phyloP scores from a whole-genome alignment of 108 stramenopile species.

The Phaeodactylum tricornutum region DNA sequence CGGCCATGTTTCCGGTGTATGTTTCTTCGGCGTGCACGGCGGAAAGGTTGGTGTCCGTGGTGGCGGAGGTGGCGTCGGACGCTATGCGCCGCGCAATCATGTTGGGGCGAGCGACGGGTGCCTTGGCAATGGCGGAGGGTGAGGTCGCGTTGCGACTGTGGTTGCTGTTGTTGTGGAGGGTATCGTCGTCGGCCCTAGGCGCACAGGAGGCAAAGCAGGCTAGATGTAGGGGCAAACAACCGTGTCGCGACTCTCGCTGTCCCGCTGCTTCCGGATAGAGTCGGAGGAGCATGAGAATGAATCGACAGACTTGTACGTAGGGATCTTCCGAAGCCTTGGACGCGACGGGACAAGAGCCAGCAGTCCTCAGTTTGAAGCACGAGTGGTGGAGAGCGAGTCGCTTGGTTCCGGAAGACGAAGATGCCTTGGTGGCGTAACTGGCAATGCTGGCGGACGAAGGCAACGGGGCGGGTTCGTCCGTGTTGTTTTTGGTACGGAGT shows the following conservation, averaged over 20 bases:
- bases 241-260: slow-evolving; percentile 74
- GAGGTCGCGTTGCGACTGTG: background rate
- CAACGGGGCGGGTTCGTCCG: background rate
- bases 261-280: slow-evolving; percentile 71
- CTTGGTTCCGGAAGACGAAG: slow-evolving; percentile 53
- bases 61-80: slow-evolving; percentile 26
- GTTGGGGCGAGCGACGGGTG: slow-evolving; percentile 15
- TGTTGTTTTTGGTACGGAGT: slow-evolving; percentile 24
- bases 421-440: background rate
- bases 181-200: slow-evolving; percentile 11
- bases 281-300: slow-evolving; percentile 50
- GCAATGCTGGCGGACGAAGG: slow-evolving; percentile 5
- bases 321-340: slow-evolving; percentile 30
- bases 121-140: background rate
- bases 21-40: slow-evolving; percentile 28
- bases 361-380: slow-evolving; percentile 73
- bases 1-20: slow-evolving; percentile 11
- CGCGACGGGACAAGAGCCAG: slow-evolving; percentile 5
- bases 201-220: slow-evolving; percentile 77
- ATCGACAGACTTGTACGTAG: slow-evolving; percentile 68
- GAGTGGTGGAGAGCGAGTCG: slow-evolving; percentile 78
- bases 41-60: slow-evolving; percentile 24
- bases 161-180: background rate
- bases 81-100: slow-evolving; percentile 17
- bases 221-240: slow-evolving; percentile 80